Evolutionary conservation across 176 grass and related monocot genomes (phyloP).

Genomic region (Raddia guianensis): DNA sequence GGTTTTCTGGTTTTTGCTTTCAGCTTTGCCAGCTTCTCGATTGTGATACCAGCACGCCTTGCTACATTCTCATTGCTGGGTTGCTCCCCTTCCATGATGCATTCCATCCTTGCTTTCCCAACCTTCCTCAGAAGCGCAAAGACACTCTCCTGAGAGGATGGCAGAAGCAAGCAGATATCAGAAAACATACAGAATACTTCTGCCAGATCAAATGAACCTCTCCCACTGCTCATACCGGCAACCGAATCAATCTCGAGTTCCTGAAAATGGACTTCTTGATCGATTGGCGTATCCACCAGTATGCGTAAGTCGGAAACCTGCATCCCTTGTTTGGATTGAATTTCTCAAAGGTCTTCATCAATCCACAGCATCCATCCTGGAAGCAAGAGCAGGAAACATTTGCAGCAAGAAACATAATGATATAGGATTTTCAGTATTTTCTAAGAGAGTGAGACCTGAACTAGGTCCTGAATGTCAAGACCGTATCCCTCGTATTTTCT

Average conservation of each 20-base stretch:
- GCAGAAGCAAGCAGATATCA: background rate
- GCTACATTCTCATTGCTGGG: constrained; percentile 70
- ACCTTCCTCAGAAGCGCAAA: constrained; percentile 71
- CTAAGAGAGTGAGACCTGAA: constrained; percentile 53
- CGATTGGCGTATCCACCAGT: constrained; percentile 86
- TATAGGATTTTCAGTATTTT: background rate
- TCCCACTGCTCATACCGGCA: constrained; percentile 54
- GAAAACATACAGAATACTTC: background rate
- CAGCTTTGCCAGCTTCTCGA: constrained; percentile 67
- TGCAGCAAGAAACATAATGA: background rate
- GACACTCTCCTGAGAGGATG: constrained; percentile 61
- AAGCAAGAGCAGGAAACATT: constrained; percentile 23
- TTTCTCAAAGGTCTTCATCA: constrained; percentile 93
- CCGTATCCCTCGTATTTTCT: constrained; percentile 73
- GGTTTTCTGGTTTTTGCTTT: constrained; percentile 61
- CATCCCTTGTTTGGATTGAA: constrained; percentile 81
- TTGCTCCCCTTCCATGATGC: constrained; percentile 66
- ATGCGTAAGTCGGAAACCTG: constrained; percentile 82
- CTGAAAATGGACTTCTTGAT: constrained; percentile 86
- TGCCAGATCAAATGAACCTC: background rate
- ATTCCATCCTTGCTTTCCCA: constrained; percentile 61
- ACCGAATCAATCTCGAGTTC: constrained; percentile 75
- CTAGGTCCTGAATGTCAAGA: constrained; percentile 66
- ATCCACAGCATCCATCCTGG: constrained; percentile 79
- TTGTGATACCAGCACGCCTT: constrained; percentile 64